Conservation (phyloP, 805 yeast species). For the Sugiyamaella americana region DNA sequence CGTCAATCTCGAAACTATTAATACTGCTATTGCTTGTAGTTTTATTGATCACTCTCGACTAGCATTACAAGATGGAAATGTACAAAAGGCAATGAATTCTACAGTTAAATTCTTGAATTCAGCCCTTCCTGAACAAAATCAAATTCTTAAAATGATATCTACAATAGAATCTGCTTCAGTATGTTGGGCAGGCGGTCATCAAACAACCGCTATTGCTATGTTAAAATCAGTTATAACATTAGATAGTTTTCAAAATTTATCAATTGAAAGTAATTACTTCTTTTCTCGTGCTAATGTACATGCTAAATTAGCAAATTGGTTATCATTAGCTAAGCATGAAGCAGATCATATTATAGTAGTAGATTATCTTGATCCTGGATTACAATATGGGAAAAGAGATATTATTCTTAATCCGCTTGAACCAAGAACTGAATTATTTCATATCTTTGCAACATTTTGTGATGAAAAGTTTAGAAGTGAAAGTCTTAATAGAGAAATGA, state of each 20-base stretch:
- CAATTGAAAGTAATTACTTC: constrained; percentile 2
- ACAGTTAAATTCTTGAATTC: neutral
- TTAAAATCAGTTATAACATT: constrained; percentile 33
- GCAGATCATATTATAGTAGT: constrained; percentile 52
- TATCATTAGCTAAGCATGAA: constrained; percentile 63
- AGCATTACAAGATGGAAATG: constrained; percentile 2
- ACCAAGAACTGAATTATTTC: constrained; percentile 43
- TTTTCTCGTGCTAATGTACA: constrained; percentile 13
- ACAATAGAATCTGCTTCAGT: constrained; percentile 42
- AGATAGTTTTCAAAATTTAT: neutral
- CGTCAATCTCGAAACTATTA: constrained; percentile 1
- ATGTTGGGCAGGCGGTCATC: constrained; percentile 59
- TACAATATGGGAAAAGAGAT: constrained; percentile 16
- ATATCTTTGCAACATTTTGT: constrained; percentile 66
- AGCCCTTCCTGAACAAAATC: neutral
- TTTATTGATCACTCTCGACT: neutral
- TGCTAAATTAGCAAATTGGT: constrained; percentile 50
- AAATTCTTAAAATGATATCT: neutral
- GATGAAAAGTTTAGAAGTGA: constrained; percentile 51
- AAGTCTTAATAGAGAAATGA: constrained; percentile 25
- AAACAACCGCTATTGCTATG: constrained; percentile 50
- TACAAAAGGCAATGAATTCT: neutral
- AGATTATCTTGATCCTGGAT: constrained; percentile 49
- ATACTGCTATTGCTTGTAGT: neutral
- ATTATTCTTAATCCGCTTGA: constrained; percentile 17